Percentiles rank a stretch among this genome's conserved stretches.
phyloP scores from a whole-genome alignment of 805 yeast genomes.

The Spathaspora hagerdaliae region DNA sequence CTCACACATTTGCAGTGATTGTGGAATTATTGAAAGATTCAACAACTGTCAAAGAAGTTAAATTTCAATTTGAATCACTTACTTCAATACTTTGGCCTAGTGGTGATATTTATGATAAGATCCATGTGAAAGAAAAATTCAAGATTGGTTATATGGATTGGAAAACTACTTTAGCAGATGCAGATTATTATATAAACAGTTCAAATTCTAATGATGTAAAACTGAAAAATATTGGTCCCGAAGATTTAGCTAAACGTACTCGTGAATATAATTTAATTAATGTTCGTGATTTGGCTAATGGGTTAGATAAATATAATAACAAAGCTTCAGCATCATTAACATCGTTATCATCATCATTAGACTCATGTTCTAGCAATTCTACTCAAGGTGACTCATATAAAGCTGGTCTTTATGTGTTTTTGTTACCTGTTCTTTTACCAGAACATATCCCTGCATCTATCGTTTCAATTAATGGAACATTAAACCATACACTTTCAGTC shows the following conservation, averaged over 20 bases:
- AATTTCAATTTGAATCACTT: conserved; percentile 39
- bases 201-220: conserved; percentile 42
- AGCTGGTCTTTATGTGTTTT: conserved; percentile 69
- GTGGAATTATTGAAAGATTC: conserved; percentile 39
- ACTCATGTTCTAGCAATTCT: neutral
- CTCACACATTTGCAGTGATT: conserved; percentile 52
- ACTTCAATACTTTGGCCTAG: conserved; percentile 50
- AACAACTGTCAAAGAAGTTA: conserved; percentile 32
- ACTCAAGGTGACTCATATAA: conserved; percentile 23
- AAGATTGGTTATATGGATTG: conserved; percentile 46
- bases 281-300: conserved; percentile 12
- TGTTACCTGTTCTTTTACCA: conserved; percentile 61
- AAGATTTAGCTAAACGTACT: conserved; percentile 41
- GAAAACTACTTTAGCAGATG: conserved; percentile 39
- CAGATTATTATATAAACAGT: conserved; percentile 41
- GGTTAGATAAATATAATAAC: conserved; percentile 14
- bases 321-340: neutral
- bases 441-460: conserved; percentile 61
- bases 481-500: conserved; percentile 40
- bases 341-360: neutral
- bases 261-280: conserved; percentile 23
- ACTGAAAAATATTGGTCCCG: conserved; percentile 37
- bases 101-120: conserved; percentile 47
- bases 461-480: conserved; percentile 46
- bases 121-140: conserved; percentile 43